These are phyloP conservation scores for Colletotrichum musae DNA, from an alignment of 2,329 filamentous ascomycete species.

Conservation along the genomic window DNA sequence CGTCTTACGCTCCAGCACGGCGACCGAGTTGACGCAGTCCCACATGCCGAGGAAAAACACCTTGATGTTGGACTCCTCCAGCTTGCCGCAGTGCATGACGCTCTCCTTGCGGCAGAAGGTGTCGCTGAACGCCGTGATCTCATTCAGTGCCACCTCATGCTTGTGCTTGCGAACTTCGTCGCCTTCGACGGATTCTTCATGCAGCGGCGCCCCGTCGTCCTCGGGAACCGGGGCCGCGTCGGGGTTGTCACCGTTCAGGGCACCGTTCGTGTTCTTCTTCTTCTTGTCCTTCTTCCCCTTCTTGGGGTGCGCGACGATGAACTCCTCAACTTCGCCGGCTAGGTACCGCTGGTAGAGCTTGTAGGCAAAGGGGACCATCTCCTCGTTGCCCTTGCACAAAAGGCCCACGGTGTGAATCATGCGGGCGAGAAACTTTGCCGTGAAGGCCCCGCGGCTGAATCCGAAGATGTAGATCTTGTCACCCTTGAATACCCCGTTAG, in stretches of 20 bases:
- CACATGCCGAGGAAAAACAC: constrained; percentile 70
- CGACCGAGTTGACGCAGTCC: constrained; percentile 68
- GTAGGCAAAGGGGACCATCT: constrained; percentile 67
- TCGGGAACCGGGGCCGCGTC: constrained; percentile 16
- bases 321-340: constrained; percentile 54
- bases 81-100: constrained; percentile 27
- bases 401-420: constrained; percentile 66
- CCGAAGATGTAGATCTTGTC: constrained; percentile 70
- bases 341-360: constrained; percentile 59
- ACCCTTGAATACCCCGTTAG: constrained; percentile 46
- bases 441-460: constrained; percentile 67
- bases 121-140: constrained; percentile 61
- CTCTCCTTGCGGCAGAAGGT: constrained; percentile 62
- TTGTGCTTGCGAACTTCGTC: constrained; percentile 45
- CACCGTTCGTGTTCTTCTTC: constrained; percentile 25
- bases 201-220: constrained; percentile 48
- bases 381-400: constrained; percentile 66
- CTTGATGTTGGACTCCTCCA: constrained; percentile 55
- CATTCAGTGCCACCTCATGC: constrained; percentile 48
- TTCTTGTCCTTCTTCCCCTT: constrained; percentile 26
- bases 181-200: constrained; percentile 40
- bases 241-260: not conserved
- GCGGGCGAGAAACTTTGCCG: constrained; percentile 66
- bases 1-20: constrained; percentile 55
- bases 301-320: constrained; percentile 43